Base-by-base conservation (phyloP, 352 stramenopile genomes). In the Phytophthora ohioensis region DNA sequence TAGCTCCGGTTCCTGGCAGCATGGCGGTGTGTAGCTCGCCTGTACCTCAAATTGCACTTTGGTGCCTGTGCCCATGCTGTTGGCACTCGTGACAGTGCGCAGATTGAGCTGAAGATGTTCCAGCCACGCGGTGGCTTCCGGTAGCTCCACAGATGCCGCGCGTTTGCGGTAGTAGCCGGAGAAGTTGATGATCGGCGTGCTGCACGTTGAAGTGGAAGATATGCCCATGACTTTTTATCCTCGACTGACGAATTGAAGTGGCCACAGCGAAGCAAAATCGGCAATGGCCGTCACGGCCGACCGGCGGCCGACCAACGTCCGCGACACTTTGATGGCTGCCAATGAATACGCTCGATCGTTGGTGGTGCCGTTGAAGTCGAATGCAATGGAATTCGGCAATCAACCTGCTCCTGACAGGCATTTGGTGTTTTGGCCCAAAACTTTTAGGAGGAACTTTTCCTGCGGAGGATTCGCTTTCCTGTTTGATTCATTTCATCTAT, bases 121-220 rank as follows among this genome's bases (percentile, higher is more conserved):
- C 1, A 79, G 62, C 72, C 72, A 80, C 42, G 72, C 72, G 5
- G 67, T 75, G 58, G 72, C 43, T 3, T 76, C 72, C 0, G 72
- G 68, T 11, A 80, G 63, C 49, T 76, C 69, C 63, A 76, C 62
- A 7, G 69, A 76, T 2, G 63, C 69, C 46, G 69, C 69, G 53
- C 69, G 69, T 36, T 77, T 77, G 43, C 64, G 69, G 54, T 77
- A 77, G 49, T 77, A 73, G 15, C 58, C 36, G 0, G 64, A 77
- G 52, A 73, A 73, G 58, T 73, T 77, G 47, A 73, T 77, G 53
- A 74, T 73, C 21, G 69, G 58, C 36, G 57, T 73, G 54, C 53
- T 70, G 55, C 69, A 67, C 17, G 57, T 64, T 52, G 46, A 13
- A 41, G 60, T 56, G 30, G 64, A 71, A 5, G 57, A 48, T 45